phyloP scores from a whole-genome alignment of 2,329 filamentous ascomycete species.

The Xylariaceae sp. region DNA sequence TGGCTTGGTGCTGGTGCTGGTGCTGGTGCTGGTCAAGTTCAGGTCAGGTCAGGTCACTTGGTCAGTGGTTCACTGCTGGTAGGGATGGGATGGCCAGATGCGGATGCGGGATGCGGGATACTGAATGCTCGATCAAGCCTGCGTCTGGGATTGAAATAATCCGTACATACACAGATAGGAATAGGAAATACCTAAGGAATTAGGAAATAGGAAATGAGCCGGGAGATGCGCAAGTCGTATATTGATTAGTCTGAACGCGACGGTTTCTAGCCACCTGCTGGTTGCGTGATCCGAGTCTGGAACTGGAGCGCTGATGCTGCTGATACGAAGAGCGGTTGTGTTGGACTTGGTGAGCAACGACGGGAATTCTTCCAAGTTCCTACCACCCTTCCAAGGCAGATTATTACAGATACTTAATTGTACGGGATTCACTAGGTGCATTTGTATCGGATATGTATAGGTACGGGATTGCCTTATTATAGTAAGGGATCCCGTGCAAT shows the following conservation, averaged over 20 bases:
- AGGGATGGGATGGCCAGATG: background rate
- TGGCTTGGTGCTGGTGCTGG: too few species aligned
- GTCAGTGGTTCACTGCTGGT: too few species aligned
- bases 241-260: constrained; percentile 3
- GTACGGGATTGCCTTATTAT: too few species aligned
- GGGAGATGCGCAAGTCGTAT: background rate
- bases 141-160: too few species aligned
- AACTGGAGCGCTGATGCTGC: background rate
- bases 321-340: constrained; percentile 8
- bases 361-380: background rate
- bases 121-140: too few species aligned
- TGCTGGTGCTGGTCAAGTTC: too few species aligned
- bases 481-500: too few species aligned
- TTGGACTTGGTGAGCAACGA: background rate
- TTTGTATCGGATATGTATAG: too few species aligned
- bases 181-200: background rate
- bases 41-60: too few species aligned
- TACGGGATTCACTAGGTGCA: too few species aligned
- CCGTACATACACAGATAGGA: too few species aligned
- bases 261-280: background rate
- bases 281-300: constrained; percentile 2
- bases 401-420: background rate
- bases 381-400: background rate
- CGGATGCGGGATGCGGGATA: background rate
- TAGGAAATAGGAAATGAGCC: constrained; percentile 3